These are phyloP conservation scores for Emmonsia crescens DNA, from an alignment of 2,329 filamentous ascomycete genomes.

Conservation along the genomic window DNA sequence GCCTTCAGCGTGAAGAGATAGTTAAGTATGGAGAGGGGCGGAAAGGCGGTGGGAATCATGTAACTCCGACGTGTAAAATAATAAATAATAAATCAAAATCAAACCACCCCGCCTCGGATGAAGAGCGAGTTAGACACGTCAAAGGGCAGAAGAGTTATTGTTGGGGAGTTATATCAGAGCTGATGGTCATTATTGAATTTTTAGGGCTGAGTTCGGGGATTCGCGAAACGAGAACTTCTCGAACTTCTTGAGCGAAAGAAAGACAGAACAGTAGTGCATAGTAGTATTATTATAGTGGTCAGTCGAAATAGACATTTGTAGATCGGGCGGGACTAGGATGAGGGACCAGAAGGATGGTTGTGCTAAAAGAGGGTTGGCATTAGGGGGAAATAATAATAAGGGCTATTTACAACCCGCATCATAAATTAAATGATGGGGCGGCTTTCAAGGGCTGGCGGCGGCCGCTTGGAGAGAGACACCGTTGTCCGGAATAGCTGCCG, in stretches of 20 bases:
- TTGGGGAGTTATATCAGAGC: neutral
- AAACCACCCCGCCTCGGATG: neutral
- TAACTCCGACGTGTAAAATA: neutral
- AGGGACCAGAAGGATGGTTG: constrained; percentile 2
- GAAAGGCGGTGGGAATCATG: neutral
- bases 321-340: constrained; percentile 4
- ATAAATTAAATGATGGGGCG: constrained; percentile 8
- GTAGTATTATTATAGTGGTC: constrained; percentile 6
- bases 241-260: neutral
- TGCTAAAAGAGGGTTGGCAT: constrained; percentile 5
- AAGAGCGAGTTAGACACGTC: neutral
- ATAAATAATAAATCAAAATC: neutral
- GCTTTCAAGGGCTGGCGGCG: constrained; percentile 1
- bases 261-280: constrained; percentile 1
- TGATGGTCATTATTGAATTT: neutral
- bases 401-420: constrained; percentile 1
- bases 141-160: neutral
- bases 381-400: neutral
- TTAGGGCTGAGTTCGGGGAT: constrained; percentile 3
- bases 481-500: constrained; percentile 3
- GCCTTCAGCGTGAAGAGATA: neutral
- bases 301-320: constrained; percentile 3
- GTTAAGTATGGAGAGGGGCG: neutral
- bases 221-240: constrained; percentile 5
- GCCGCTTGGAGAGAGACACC: constrained; percentile 1